phyloP scores from a whole-genome alignment of 257 asterid genomes.

The Plantago elongata region DNA sequence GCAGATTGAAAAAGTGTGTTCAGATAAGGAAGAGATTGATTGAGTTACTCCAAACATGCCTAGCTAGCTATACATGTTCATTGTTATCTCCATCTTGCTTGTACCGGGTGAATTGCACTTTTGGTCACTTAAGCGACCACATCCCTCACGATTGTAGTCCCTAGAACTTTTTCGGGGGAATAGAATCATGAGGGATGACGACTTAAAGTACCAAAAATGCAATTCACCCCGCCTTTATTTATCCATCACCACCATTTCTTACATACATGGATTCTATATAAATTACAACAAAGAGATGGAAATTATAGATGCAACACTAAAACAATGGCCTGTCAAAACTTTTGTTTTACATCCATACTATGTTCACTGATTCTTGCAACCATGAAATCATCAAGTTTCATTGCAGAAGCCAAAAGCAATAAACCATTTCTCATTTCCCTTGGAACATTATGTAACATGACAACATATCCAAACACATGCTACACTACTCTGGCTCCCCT shows the following conservation, averaged over 20 bases:
- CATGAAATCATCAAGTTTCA: not conserved
- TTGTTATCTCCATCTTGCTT: no score
- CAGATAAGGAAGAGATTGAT: no score
- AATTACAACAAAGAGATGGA: not conserved
- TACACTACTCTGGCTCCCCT: constrained; percentile 11
- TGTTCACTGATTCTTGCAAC: not conserved
- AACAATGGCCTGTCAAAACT: not conserved
- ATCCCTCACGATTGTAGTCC: no score
- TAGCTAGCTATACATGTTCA: no score
- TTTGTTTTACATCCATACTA: not conserved
- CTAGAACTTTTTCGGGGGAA: no score
- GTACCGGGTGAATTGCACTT: no score
- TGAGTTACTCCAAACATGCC: no score
- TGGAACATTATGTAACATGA: constrained; percentile 9
- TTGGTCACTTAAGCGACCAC: no score
- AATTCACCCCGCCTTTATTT: no score
- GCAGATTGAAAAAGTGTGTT: no score
- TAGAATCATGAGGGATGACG: no score
- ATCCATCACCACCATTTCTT: not conserved
- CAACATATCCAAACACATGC: constrained; percentile 15
- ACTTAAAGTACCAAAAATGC: no score
- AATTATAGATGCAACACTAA: not conserved
- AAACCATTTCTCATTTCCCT: constrained; percentile 14
- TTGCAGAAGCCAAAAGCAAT: constrained; percentile 4
- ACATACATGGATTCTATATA: not conserved